Conservation (phyloP, 768 basidiomycete genomes). For the Hemileccinum rubropunctum region DNA sequence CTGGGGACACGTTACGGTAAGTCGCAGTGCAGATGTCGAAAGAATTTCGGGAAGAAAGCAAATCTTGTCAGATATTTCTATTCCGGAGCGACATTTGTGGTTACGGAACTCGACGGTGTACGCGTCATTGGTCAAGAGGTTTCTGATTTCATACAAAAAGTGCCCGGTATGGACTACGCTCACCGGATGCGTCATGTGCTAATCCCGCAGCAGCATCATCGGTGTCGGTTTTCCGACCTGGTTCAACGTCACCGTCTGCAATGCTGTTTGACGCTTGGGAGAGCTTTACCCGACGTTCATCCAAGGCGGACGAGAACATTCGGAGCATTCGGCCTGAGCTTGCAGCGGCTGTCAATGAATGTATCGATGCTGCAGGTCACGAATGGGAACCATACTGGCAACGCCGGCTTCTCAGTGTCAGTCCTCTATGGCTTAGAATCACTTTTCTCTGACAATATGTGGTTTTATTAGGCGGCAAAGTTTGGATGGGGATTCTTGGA, state of each 20-base stretch:
- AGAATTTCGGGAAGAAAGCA: slow-evolving; percentile 5
- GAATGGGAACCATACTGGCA: slow-evolving; percentile 95
- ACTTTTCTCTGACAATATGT: background rate
- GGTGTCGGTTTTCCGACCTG: slow-evolving; percentile 84
- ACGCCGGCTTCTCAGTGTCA: slow-evolving; percentile 75
- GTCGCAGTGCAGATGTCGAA: slow-evolving; percentile 24
- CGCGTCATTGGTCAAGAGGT: slow-evolving; percentile 77
- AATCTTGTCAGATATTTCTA: slow-evolving; percentile 68
- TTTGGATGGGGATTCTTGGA: slow-evolving; percentile 95
- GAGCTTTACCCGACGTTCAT: slow-evolving; percentile 76
- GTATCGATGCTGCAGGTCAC: slow-evolving; percentile 89
- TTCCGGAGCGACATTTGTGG: slow-evolving; percentile 65
- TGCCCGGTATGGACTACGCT: slow-evolving; percentile 60
- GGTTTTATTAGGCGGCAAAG: slow-evolving; percentile 74
- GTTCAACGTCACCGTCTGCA: slow-evolving; percentile 87
- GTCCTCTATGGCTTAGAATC: background rate
- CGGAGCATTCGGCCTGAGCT: slow-evolving; percentile 85
- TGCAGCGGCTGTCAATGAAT: slow-evolving; percentile 83
- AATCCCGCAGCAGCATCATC: slow-evolving; percentile 56
- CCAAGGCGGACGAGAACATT: slow-evolving; percentile 92
- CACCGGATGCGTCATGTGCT: background rate
- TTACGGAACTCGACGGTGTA: slow-evolving; percentile 88
- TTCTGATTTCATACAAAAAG: slow-evolving; percentile 91
- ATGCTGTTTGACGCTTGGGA: slow-evolving; percentile 93
- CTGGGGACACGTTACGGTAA: slow-evolving; percentile 81